Evolutionary conservation across 1,284 basidiomycete species (phyloP), one percentile per base, ranked within the genome.

Genomic region (Heterobasidion occidentale): DNA sequence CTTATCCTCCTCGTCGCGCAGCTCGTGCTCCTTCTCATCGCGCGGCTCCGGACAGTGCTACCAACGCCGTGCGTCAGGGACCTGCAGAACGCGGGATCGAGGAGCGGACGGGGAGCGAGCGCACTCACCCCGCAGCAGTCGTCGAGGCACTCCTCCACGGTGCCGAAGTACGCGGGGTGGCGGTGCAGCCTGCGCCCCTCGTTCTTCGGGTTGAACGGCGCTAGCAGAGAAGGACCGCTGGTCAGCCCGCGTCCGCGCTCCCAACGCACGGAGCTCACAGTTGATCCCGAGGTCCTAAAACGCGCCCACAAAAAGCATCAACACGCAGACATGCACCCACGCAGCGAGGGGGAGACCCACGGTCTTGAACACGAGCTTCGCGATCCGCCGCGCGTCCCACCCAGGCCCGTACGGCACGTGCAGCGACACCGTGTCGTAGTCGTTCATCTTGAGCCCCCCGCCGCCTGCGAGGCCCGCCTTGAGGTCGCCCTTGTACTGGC

Each of bases 391-490:
- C 1, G 81, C 78, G 63, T 80, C 74, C 80, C 81, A 84, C 1
- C 79, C 77, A 44, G 80, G 80, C 4, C 83, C 81, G 65, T 84
- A 85, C 0, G 81, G 82, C 54, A 84, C 79, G 62, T 84, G 81
- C 46, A 84, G 68, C 6, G 74, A 12, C n/a, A 42, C 71, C 9
- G 81, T 77, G 60, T 84, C 80, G 59, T 85, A 84, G 59, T 81
- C 77, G 58, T 78, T 83, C 75, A 79, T 77, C 64, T 81, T 77
- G 11, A 83, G 63, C 27, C 27, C 27, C 3, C 27, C 27, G 27
- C 27, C 5, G 3, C 3, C 27, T 5, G 5, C 3, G 27, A 27
- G 3, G 27, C 5, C 3, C 27, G 27, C 27, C 27, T 27, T 27
- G 27, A 83, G 63, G 62, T 83, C 81, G 9, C 78, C 77, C 27